Evolutionary conservation across 345 rosid species (phyloP), one percentile per base, ranked within the genome.

Genomic region (Cardamine resedifolia): DNA sequence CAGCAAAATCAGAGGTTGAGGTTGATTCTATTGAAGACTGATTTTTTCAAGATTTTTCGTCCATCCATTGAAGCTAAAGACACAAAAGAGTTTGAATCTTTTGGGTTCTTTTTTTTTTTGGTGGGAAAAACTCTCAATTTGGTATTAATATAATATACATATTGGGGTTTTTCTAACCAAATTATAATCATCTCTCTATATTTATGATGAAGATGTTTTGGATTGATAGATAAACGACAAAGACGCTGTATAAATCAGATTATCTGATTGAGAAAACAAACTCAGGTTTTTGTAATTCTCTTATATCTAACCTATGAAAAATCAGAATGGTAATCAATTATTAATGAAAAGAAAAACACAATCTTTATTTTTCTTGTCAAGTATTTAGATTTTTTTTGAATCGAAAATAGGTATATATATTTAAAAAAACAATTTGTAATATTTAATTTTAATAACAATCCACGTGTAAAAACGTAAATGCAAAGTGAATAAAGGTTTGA

Each of bases 171-270:
- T 43, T 20, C 36, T 48, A 58, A 20, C 59, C 34, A 38, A 52
- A 26, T 24, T 19, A 27, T 10, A 34, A 26, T 23, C 59, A 68
- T 76, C 44, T 76, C 53, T 70, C 56, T 45, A 57, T 70, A 18
- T 56, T 11, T 38, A 20, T 26, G 66, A 57, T 36, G 79, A 55
- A 36, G 57, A 76, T 70, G 45, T 48, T 33, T 64, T 58, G 62
- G 44, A 75, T 62, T 68, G 10, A 53, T 50, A 55, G 53, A 49
- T 41, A 26, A 26, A 6, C n/a, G n/a, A n/a, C 28, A 55, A 74
- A 51, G 23, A 74, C 39, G 19, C 6, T 73, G 72, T 60, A 39
- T 31, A 49, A 8, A 16, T 58, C 4, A 14, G 12, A 65, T 71
- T 9, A 72, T 44, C 8, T 39, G 5, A 56, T 55, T 55, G 30